Evolutionary conservation across 257 asterid species (phyloP).

Genomic region (Marsdenia floribunda): DNA sequence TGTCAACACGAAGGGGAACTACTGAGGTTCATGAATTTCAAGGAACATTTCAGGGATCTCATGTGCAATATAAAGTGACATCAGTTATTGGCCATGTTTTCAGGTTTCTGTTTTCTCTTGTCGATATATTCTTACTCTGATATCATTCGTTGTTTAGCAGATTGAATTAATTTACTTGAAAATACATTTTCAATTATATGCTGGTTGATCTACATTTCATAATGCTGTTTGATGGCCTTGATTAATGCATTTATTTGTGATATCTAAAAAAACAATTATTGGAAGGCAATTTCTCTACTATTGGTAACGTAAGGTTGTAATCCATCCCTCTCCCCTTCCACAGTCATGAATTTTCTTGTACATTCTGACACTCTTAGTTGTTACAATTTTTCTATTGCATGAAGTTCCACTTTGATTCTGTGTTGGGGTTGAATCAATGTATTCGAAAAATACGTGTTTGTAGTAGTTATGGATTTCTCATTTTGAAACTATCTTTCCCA

Average conservation of each 20-base stretch:
- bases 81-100: conserved; percentile 96
- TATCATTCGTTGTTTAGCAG: conserved; percentile 8
- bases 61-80: conserved; percentile 68
- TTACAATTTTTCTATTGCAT: neutral
- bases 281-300: neutral
- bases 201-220: neutral
- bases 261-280: neutral
- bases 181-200: neutral
- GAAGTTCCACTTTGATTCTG: neutral
- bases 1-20: conserved; percentile 73
- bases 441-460: neutral
- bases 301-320: neutral
- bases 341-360: neutral
- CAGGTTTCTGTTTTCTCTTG: conserved; percentile 46
- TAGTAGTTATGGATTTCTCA: neutral
- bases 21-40: conserved; percentile 89
- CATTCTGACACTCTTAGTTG: neutral
- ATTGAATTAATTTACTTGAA: conserved; percentile 14
- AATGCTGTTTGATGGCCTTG: neutral
- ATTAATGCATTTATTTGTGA: neutral
- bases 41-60: conserved; percentile 66
- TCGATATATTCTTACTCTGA: neutral
- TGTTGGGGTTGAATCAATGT: conserved; percentile 7
- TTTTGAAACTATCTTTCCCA: neutral
- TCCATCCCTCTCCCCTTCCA: neutral